Conservation (phyloP, 257 asterid genomes). For the Osmanthus fragrans region DNA sequence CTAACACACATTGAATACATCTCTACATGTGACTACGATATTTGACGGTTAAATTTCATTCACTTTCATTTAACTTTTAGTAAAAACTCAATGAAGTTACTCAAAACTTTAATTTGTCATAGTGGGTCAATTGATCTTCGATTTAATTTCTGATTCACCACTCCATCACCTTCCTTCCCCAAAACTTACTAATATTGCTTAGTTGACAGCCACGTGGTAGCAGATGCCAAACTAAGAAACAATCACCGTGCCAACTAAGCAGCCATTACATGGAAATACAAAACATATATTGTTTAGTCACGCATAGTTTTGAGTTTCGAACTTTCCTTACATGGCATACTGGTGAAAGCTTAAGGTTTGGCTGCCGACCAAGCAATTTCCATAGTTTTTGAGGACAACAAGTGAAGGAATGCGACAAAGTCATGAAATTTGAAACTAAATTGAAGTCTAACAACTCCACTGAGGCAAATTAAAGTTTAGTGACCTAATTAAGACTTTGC, state of each 20-base stretch:
- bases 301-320: too few relatives aligned
- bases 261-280: not conserved
- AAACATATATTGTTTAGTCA: too few relatives aligned
- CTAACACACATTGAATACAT: not conserved
- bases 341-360: not conserved
- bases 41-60: not conserved
- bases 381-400: not conserved
- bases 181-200: not conserved
- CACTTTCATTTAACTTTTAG: not conserved
- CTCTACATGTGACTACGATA: conserved; percentile 14
- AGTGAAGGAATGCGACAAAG: not conserved
- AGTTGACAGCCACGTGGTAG: not conserved
- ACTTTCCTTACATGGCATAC: not conserved
- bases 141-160: not conserved
- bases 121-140: not conserved
- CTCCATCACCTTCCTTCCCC: not conserved
- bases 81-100: not conserved
- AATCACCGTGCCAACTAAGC: not conserved
- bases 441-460: not conserved
- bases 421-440: not conserved
- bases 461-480: not conserved
- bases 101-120: not conserved
- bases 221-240: not conserved
- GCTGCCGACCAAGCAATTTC: too few relatives aligned
- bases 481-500: not conserved